These are phyloP conservation scores for Schizonepeta tenuifolia DNA, from an alignment of 257 asterid genomes.

Conservation along the genomic window DNA sequence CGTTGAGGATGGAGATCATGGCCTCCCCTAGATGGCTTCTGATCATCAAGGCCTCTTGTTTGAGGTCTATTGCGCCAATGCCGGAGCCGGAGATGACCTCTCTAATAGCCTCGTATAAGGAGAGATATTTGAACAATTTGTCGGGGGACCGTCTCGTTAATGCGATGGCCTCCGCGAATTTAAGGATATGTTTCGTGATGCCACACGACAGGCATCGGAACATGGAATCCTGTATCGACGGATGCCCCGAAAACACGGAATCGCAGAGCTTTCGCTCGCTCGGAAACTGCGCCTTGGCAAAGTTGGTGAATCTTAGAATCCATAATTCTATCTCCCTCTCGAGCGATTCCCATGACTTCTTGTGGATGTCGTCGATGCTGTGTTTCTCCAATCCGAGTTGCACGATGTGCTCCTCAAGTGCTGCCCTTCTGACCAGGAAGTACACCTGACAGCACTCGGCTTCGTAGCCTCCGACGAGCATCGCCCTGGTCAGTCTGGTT, in stretches of 20 bases:
- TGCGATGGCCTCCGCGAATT: constrained; percentile 67
- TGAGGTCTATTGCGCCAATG: constrained; percentile 49
- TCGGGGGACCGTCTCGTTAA: constrained; percentile 76
- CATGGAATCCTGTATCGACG: constrained; percentile 38
- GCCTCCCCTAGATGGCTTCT: constrained; percentile 68
- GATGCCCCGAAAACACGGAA: constrained; percentile 47
- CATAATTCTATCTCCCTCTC: constrained; percentile 76
- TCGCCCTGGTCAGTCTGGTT: constrained; percentile 46
- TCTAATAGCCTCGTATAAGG: constrained; percentile 65
- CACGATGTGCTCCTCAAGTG: constrained; percentile 59
- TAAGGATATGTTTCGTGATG: constrained; percentile 56
- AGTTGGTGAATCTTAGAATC: constrained; percentile 56
- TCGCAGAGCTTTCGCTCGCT: constrained; percentile 57
- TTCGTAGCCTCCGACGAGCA: constrained; percentile 67
- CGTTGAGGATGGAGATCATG: constrained; percentile 58
- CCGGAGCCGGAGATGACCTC: constrained; percentile 39
- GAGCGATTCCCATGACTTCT: constrained; percentile 68
- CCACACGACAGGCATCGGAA: constrained; percentile 47
- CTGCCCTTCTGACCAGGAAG: constrained; percentile 57
- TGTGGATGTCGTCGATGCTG: constrained; percentile 83
- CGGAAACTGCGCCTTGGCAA: constrained; percentile 40
- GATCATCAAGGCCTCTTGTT: constrained; percentile 57
- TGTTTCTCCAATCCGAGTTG: constrained; percentile 64
- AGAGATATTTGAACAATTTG: constrained; percentile 77
- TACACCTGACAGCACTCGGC: constrained; percentile 70